Conservation (phyloP, 2,329 filamentous ascomycete genomes). For the Aspergillus latus region DNA sequence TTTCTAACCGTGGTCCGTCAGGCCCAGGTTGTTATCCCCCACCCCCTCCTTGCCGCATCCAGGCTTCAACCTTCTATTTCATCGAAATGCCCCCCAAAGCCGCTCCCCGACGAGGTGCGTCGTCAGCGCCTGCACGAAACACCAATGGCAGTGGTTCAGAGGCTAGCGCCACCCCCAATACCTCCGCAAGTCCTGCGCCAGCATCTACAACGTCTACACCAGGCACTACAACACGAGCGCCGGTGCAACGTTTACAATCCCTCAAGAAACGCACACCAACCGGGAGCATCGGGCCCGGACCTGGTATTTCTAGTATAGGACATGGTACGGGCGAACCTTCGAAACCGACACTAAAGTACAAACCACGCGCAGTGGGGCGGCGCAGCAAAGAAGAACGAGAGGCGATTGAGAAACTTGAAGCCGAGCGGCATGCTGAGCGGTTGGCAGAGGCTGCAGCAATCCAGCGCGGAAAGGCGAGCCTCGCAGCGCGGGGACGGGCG, state of each 20-base stretch:
- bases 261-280: conserved; percentile 40
- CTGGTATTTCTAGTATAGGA: conserved; percentile 5
- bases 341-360: conserved; percentile 44
- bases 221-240: conserved; percentile 27
- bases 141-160: conserved; percentile 15
- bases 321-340: conserved; percentile 28
- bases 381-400: conserved; percentile 49
- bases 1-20: too few relatives aligned
- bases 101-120: conserved; percentile 26
- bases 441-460: conserved; percentile 43
- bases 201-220: conserved; percentile 14
- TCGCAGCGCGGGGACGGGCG: conserved; percentile 24
- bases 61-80: neutral
- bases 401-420: conserved; percentile 43
- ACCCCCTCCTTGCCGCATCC: neutral
- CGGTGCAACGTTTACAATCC: conserved; percentile 45
- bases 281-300: conserved; percentile 33
- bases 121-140: conserved; percentile 21
- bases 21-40: neutral
- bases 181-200: conserved; percentile 19
- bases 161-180: conserved; percentile 3
- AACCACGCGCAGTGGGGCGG: conserved; percentile 43
- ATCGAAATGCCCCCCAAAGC: conserved; percentile 37
- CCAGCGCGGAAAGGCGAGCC: conserved; percentile 25
- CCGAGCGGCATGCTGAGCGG: conserved; percentile 41